Conservation (phyloP, 2,329 filamentous ascomycete species). For the Helicocarpus griseus region DNA sequence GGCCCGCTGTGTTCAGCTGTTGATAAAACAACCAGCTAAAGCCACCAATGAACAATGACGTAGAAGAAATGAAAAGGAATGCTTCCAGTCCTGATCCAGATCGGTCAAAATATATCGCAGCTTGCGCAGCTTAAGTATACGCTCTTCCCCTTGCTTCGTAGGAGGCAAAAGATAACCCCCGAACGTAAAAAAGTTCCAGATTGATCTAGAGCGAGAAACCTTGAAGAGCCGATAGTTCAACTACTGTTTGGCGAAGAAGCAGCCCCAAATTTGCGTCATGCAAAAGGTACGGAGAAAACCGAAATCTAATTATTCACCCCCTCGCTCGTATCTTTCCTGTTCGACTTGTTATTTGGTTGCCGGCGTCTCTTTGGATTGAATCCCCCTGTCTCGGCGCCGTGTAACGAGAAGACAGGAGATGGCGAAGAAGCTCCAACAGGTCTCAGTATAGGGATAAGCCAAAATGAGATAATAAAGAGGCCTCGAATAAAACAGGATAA, state of each 20-base stretch:
- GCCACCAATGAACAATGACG: not conserved
- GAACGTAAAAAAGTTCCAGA: not conserved
- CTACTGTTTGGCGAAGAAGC: no score
- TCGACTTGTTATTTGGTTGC: not conserved
- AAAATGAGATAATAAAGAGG: not conserved
- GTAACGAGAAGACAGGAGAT: not conserved
- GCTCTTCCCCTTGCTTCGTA: not conserved
- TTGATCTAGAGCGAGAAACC: not conserved
- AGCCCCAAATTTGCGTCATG: not conserved
- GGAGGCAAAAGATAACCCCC: no score
- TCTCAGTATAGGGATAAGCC: not conserved
- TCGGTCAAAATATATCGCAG: no score
- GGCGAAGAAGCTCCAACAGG: no score
- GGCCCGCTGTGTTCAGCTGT: not conserved
- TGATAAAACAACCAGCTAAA: not conserved
- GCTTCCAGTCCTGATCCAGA: no score
- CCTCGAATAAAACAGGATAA: no score
- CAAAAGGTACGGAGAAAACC: not conserved
- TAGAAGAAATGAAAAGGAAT: no score
- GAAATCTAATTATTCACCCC: not conserved
- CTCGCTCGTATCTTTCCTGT: no score
- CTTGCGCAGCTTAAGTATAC: no score
- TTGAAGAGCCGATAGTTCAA: no score
- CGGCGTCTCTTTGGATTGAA: not conserved
- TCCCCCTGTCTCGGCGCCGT: not conserved